Conservation (phyloP, 345 rosid species). For the Dipteronia sinensis region DNA sequence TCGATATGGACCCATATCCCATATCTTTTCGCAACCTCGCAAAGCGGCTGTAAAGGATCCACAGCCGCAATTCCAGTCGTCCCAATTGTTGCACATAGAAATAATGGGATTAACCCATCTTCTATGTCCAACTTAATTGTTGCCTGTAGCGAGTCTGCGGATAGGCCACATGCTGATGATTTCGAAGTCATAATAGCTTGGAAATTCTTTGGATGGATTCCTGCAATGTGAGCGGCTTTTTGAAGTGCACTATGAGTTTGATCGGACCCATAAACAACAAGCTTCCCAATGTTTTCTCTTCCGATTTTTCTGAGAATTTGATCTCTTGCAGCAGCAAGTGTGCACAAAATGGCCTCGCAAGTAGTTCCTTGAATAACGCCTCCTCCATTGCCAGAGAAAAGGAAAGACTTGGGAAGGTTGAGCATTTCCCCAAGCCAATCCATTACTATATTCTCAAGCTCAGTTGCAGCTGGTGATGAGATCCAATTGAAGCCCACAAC, state of each 20-base stretch:
- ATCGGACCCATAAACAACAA: conserved; percentile 48
- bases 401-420: conserved; percentile 36
- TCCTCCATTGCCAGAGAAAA: conserved; percentile 43
- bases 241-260: conserved; percentile 39
- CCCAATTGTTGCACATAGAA: conserved; percentile 41
- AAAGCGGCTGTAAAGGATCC: conserved; percentile 33
- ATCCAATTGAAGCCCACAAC: conserved; percentile 52
- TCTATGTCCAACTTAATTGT: conserved; percentile 21
- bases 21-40: conserved; percentile 17
- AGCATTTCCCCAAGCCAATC: conserved; percentile 51
- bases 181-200: conserved; percentile 38
- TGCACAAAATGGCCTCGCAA: conserved; percentile 42
- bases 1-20: conserved; percentile 54
- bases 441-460: conserved; percentile 44
- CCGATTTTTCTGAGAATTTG: conserved; percentile 25
- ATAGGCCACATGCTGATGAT: conserved; percentile 24
- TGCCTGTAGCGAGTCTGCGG: conserved; percentile 8
- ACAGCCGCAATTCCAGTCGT: conserved; percentile 36
- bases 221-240: conserved; percentile 43
- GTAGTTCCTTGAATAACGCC: conserved; percentile 44
- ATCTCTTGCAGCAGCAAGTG: conserved; percentile 43
- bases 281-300: conserved; percentile 19
- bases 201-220: conserved; percentile 47
- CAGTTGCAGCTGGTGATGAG: conserved; percentile 54
- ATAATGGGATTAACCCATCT: conserved; percentile 34